Percentiles rank a stretch among this genome's conserved stretches.
Evolutionary conservation across 2,329 filamentous ascomycete species (phyloP).

Genomic region (Penicillium sp.): DNA sequence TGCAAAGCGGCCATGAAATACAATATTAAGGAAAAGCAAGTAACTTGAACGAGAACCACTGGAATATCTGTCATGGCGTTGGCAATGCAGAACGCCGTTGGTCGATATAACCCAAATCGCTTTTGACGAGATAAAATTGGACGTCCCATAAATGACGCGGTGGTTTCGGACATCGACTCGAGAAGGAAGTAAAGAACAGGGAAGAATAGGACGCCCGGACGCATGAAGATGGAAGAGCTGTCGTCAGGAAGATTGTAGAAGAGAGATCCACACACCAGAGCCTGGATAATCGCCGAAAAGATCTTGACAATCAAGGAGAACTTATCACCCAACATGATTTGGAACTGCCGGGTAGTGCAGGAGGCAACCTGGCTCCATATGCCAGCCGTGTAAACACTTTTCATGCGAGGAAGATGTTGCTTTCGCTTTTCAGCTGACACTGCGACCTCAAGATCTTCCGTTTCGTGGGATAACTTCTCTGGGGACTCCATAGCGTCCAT

Average conservation of each 20-base stretch:
- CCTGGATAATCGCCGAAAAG: constrained; percentile 39
- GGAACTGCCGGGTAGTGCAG: constrained; percentile 47
- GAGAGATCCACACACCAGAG: constrained; percentile 46
- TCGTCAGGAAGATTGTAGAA: constrained; percentile 54
- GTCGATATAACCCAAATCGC: constrained; percentile 64
- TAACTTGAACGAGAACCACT: constrained; percentile 54
- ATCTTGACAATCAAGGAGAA: constrained; percentile 50
- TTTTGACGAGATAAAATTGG: constrained; percentile 68
- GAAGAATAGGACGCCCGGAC: constrained; percentile 61
- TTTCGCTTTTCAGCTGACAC: constrained; percentile 33
- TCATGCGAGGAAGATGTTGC: constrained; percentile 29
- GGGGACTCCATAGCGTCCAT: constrained; percentile 43
- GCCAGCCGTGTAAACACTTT: constrained; percentile 32
- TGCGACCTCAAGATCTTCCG: constrained; percentile 29
- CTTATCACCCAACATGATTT: constrained; percentile 54
- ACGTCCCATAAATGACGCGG: constrained; percentile 59
- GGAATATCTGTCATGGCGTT: constrained; percentile 58
- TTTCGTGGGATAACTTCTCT: constrained; percentile 30
- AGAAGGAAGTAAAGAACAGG: constrained; percentile 61
- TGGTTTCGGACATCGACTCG: constrained; percentile 58
- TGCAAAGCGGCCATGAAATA: constrained; percentile 59
- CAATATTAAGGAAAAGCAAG: constrained; percentile 58
- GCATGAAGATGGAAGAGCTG: constrained; percentile 54
- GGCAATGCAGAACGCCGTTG: constrained; percentile 57
- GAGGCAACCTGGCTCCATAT: constrained; percentile 43